Evolutionary conservation across 129 eudicot genomes (phyloP), one percentile per base, ranked within the genome.

Genomic region (Ambrosia artemisiifolia): DNA sequence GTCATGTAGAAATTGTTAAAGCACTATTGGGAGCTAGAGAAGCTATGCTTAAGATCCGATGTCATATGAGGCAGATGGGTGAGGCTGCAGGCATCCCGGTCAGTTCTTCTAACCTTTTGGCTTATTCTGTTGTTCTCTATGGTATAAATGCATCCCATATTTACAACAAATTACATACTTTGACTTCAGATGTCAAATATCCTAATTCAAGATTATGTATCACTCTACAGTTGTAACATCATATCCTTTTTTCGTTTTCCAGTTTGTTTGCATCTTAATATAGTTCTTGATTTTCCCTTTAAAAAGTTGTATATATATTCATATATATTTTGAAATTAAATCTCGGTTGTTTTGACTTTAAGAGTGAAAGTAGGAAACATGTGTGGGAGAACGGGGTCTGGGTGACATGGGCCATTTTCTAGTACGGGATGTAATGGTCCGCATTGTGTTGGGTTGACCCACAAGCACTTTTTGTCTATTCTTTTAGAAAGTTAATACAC

Each of bases 71-170:
- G 57, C 86, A 71, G 65, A 92, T 92, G 98, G 98, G 98, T 17
- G 89, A 92, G 69, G 95, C 92, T 83, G 96, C 96, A 17, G 96
- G 98, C 79, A 84, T 92, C 46, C 98, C 98, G 56, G 96, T 92
- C 67, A 13, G 91, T 76, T 75, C 57, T 57, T 54, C 72, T 13
- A 65, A 30, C 67, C 33, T 66, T 6, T 55, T 57, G 33, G 17
- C 4, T 55, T 13, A 44, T 72, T 30, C 57, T 17, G 7, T 30
- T 44, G 33, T 42, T 64, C 18, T 55, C 34, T 43, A 13, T 35
- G 17, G 5, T 1, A 7, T 62, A 47, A 63, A 19, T 74, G 24
- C 54, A 65, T 74, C 63, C 14, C 48, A 32, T 16, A 14, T 46
- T 44, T 7, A 7, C 12, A 44, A 46, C 13, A 43, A 9, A 43